A percentile compares a stretch with the other conserved stretches of the same genome.
phyloP scores from a whole-genome alignment of 192 early-diverging fungal species.

The Paraglomus brasilianum region DNA sequence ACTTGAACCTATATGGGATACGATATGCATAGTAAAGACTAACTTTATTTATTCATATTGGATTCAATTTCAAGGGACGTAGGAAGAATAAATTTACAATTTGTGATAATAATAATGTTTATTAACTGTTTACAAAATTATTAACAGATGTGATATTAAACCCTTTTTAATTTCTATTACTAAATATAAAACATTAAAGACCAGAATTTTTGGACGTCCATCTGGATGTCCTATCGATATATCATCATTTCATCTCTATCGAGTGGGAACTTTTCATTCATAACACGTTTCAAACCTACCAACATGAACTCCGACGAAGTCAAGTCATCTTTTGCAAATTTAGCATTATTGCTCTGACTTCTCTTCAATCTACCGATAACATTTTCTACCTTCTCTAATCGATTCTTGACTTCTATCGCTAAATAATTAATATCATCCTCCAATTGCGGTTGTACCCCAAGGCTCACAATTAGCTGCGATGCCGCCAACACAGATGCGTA shows the following conservation, averaged over 20 bases:
- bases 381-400: conserved; percentile 1
- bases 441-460: neutral
- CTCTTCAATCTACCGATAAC: conserved; percentile 10
- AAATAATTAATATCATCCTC: conserved; percentile 20
- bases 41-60: too few species aligned
- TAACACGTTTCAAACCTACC: conserved; percentile 9
- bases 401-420: conserved; percentile 11
- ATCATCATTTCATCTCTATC: neutral
- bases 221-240: too few species aligned
- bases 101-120: too few species aligned
- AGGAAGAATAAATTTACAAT: too few species aligned
- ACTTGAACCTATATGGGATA: too few species aligned
- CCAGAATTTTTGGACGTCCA: too few species aligned
- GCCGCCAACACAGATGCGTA: conserved; percentile 16
- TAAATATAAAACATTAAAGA: too few species aligned
- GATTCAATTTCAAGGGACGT: too few species aligned
- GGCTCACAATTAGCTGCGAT: conserved; percentile 5
- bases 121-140: too few species aligned
- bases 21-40: too few species aligned
- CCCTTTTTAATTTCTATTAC: too few species aligned
- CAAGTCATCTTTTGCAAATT: conserved; percentile 2
- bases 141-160: too few species aligned
- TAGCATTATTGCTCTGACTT: neutral
- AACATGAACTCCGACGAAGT: conserved; percentile 17
- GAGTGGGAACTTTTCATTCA: neutral